Conservation (phyloP, 2,329 filamentous ascomycete genomes). For the Ophiostoma novo-ulmi region DNA sequence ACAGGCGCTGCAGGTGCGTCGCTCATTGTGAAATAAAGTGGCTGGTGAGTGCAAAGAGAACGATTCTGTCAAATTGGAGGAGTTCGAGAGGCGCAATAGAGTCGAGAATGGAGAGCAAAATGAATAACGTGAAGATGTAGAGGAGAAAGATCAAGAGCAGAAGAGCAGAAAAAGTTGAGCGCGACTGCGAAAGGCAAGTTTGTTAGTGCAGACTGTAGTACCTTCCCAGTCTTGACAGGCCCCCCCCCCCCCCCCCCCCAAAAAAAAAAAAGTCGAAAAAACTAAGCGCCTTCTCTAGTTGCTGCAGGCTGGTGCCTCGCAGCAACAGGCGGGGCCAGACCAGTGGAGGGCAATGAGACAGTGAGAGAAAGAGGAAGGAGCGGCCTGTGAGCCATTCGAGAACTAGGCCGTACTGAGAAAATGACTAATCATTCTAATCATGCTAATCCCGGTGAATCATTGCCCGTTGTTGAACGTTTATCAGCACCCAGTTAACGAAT, state of each 20-base stretch:
- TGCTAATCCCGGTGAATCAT: not conserved
- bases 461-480: not conserved
- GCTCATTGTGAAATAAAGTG: constrained; percentile 26
- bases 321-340: constrained; percentile 19
- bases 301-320: constrained; percentile 12
- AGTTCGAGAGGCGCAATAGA: not conserved
- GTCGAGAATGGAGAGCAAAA: not conserved
- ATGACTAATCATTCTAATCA: not conserved
- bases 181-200: constrained; percentile 14
- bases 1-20: constrained; percentile 27
- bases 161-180: constrained; percentile 13
- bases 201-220: constrained; percentile 18
- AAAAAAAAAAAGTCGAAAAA: constrained; percentile 21
- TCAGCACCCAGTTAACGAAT: not conserved
- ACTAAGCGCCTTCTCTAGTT: constrained; percentile 19
- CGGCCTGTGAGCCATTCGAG: constrained; percentile 5
- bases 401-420: not conserved
- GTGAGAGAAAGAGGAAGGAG: not conserved
- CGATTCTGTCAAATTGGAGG: not conserved
- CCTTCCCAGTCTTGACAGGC: not conserved
- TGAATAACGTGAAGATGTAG: not conserved
- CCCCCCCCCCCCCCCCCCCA: too few species aligned
- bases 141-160: not conserved
- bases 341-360: not conserved
- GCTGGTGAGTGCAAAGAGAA: not conserved